Percentiles rank a stretch among this genome's conserved stretches.
phyloP scores from a whole-genome alignment of 1,284 basidiomycete species.

The Chiua sp. region DNA sequence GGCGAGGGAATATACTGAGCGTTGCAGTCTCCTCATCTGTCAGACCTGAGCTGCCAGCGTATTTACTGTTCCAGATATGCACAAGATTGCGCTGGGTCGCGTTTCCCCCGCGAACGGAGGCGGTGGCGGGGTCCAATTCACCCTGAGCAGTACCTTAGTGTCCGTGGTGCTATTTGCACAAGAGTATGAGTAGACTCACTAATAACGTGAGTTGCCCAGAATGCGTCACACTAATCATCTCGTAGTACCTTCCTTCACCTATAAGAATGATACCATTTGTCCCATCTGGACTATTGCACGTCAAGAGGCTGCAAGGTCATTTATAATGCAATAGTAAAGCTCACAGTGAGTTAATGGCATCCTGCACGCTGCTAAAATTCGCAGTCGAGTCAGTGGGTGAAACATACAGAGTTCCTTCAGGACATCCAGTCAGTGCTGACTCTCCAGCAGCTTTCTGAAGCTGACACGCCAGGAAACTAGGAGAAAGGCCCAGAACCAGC shows the following conservation, averaged over 20 bases:
- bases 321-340: constrained; percentile 15
- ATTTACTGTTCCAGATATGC: constrained; percentile 55
- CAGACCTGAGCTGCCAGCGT: constrained; percentile 44
- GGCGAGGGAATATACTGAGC: constrained; percentile 53
- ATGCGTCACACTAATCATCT: constrained; percentile 63
- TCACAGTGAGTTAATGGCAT: constrained; percentile 59
- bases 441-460: constrained; percentile 46
- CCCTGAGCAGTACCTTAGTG: constrained; percentile 44
- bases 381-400: constrained; percentile 52
- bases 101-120: constrained; percentile 39
- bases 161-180: not conserved
- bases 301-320: not conserved
- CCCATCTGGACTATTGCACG: constrained; percentile 41
- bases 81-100: constrained; percentile 55
- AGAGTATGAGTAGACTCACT: constrained; percentile 33
- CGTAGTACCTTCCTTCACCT: constrained; percentile 64
- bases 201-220: constrained; percentile 58
- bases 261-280: constrained; percentile 57
- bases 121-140: constrained; percentile 48
- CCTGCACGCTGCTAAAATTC: constrained; percentile 54
- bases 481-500: constrained; percentile 36
- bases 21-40: constrained; percentile 62
- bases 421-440: constrained; percentile 59
- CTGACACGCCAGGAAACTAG: constrained; percentile 54
- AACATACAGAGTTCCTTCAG: constrained; percentile 60